These are phyloP conservation scores for Coemansia sp. DNA, from an alignment of 192 early-diverging fungal genomes.

Conservation along the genomic window DNA sequence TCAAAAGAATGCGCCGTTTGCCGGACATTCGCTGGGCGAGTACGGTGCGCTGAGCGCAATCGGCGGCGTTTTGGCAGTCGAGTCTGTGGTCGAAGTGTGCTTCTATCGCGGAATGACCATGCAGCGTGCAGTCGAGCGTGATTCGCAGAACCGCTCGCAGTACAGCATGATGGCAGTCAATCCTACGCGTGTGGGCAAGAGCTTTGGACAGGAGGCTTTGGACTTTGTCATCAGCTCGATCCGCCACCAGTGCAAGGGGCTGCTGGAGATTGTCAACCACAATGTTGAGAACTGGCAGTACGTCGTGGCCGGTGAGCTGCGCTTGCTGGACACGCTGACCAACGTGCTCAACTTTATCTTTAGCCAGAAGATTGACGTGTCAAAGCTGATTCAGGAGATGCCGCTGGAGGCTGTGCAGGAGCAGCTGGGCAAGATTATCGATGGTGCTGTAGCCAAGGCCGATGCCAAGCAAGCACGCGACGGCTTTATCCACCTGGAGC, in stretches of 20 bases:
- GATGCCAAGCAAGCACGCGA: constrained; percentile 30
- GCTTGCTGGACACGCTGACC: constrained; percentile 73
- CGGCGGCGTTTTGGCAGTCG: constrained; percentile 75
- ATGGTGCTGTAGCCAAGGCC: constrained; percentile 9
- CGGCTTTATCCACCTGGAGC: constrained; percentile 67
- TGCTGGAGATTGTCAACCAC: constrained; percentile 95
- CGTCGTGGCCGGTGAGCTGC: constrained; percentile 84
- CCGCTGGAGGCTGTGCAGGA: constrained; percentile 82
- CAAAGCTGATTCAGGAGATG: constrained; percentile 81
- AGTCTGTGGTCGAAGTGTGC: constrained; percentile 81
- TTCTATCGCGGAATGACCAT: constrained; percentile 98
- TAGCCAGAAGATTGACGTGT: constrained; percentile 80
- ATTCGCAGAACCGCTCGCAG: constrained; percentile 63
- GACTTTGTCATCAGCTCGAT: constrained; percentile 70
- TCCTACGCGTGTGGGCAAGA: constrained; percentile 75
- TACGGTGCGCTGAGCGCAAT: constrained; percentile 86
- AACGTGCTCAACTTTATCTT: constrained; percentile 48
- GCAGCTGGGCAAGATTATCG: constrained; percentile 75
- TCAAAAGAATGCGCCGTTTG: constrained; percentile 80
- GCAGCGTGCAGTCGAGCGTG: constrained; percentile 85
- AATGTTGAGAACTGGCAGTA: constrained; percentile 95
- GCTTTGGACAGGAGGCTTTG: constrained; percentile 64
- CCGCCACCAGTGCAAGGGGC: constrained; percentile 68
- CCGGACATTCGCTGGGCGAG: constrained; percentile 94
- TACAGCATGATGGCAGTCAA: constrained; percentile 95